These are phyloP conservation scores for Daedalea quercina DNA, from an alignment of 768 basidiomycete species.

Conservation along the genomic window DNA sequence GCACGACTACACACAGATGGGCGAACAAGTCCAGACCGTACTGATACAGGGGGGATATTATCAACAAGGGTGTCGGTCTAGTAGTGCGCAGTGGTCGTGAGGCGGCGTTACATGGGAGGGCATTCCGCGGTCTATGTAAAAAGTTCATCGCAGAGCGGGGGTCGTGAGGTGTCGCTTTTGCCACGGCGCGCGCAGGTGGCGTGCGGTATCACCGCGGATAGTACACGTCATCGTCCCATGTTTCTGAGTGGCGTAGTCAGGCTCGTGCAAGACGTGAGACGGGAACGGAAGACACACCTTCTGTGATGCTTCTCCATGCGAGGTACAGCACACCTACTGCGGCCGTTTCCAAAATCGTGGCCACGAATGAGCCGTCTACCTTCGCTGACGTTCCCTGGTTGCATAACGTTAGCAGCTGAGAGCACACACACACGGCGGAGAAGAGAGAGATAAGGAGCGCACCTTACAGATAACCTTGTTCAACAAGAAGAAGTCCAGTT, in stretches of 20 bases:
- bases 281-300: conserved; percentile 41
- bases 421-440: neutral
- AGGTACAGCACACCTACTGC: conserved; percentile 61
- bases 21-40: no score
- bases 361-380: conserved; percentile 83
- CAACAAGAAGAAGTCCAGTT: conserved; percentile 80
- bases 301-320: conserved; percentile 87
- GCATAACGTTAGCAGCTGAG: neutral
- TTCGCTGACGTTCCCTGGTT: conserved; percentile 52
- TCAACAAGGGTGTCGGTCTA: no score
- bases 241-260: conserved; percentile 18
- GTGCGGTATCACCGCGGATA: conserved; percentile 27
- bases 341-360: conserved; percentile 77
- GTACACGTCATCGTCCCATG: conserved; percentile 44
- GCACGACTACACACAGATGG: no score
- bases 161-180: neutral
- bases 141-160: neutral
- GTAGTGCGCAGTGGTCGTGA: neutral
- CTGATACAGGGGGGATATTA: no score
- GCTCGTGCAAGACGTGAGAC: neutral
- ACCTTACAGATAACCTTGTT: conserved; percentile 69
- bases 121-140: no score
- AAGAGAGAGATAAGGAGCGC: conserved; percentile 21
- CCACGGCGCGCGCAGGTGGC: no score
- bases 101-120: neutral